These are phyloP conservation scores for Neurospora cerealis DNA, from an alignment of 495 filamentous ascomycete genomes.

Conservation along the genomic window DNA sequence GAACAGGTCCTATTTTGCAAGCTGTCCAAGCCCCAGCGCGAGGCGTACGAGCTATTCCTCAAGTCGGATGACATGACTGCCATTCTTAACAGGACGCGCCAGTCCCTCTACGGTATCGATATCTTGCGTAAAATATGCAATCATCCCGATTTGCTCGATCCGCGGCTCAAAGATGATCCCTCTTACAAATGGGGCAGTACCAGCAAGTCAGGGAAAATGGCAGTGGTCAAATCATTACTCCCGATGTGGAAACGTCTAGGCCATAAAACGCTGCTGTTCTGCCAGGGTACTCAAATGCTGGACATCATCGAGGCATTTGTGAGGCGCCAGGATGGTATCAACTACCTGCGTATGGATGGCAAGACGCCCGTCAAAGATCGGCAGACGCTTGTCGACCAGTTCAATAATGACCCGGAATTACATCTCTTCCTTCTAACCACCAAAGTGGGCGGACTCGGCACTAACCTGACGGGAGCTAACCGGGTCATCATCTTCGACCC, in stretches of 20 bases:
- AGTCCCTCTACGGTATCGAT: slow-evolving; percentile 80
- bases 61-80: slow-evolving; percentile 68
- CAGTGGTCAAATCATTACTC: slow-evolving; percentile 74
- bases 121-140: slow-evolving; percentile 94
- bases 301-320: slow-evolving; percentile 84
- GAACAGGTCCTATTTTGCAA: slow-evolving; percentile 95
- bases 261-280: slow-evolving; percentile 86
- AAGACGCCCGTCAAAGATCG: slow-evolving; percentile 73
- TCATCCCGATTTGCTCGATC: slow-evolving; percentile 78
- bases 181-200: slow-evolving; percentile 63
- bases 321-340: slow-evolving; percentile 52
- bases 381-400: slow-evolving; percentile 78
- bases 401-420: slow-evolving; percentile 69
- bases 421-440: slow-evolving; percentile 91
- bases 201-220: slow-evolving; percentile 85
- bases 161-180: slow-evolving; percentile 44
- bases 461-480: slow-evolving; percentile 90
- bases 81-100: slow-evolving; percentile 62
- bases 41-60: slow-evolving; percentile 72
- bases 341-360: slow-evolving; percentile 87
- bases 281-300: slow-evolving; percentile 85
- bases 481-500: slow-evolving; percentile 96
- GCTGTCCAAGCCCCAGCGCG: slow-evolving; percentile 64
- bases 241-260: slow-evolving; percentile 77
- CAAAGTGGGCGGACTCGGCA: slow-evolving; percentile 85